A percentile compares a stretch with the other conserved stretches of the same genome.
phyloP scores from a whole-genome alignment of 768 basidiomycete genomes.

The Boletus barrowsii region DNA sequence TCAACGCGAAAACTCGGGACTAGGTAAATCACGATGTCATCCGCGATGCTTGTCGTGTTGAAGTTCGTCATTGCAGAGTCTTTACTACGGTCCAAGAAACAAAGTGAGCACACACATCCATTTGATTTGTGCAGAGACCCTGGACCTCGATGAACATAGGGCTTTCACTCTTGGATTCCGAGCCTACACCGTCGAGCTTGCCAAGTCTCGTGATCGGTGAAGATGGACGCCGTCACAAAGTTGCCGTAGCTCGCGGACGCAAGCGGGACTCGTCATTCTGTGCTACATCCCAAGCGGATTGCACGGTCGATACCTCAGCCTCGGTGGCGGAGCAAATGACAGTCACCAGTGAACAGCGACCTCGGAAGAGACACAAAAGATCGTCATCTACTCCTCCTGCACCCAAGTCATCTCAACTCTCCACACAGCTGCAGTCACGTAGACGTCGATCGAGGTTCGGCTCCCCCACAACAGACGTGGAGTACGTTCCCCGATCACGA shows the following conservation, averaged over 20 bases:
- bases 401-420: constrained; percentile 8
- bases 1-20: constrained; percentile 7
- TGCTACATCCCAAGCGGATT: neutral
- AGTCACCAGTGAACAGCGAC: constrained; percentile 4
- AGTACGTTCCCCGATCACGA: constrained; percentile 9
- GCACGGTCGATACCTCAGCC: neutral
- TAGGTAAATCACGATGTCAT: constrained; percentile 10
- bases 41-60: constrained; percentile 1
- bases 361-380: constrained; percentile 22
- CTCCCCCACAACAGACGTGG: constrained; percentile 9
- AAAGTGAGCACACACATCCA: constrained; percentile 10
- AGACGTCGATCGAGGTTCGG: constrained; percentile 19
- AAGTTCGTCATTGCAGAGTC: constrained; percentile 13
- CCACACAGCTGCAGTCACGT: constrained; percentile 5
- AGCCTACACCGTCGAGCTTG: constrained; percentile 4
- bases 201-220: constrained; percentile 12
- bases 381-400: constrained; percentile 19
- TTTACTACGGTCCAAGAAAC: constrained; percentile 12
- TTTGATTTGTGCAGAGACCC: neutral
- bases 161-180: constrained; percentile 3
- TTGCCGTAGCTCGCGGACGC: constrained; percentile 16
- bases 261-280: constrained; percentile 11
- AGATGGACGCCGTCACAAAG: neutral
- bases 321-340: neutral
- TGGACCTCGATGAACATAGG: constrained; percentile 7